Base-by-base conservation (phyloP, 768 basidiomycete genomes). In the Suillus cothurnatus region DNA sequence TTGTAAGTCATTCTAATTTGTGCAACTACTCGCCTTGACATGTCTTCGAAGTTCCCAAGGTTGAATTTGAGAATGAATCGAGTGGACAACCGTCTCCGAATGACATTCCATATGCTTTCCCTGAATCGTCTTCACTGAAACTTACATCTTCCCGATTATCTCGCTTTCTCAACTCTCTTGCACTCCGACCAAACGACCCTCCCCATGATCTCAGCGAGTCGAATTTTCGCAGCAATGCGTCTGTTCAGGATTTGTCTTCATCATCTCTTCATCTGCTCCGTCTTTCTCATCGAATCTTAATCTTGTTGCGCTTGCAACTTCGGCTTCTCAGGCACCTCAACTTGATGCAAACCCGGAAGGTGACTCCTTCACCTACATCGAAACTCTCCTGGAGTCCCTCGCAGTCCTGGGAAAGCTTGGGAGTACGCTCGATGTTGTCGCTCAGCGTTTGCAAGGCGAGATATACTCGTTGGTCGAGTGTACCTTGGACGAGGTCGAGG, bases 351-450 rank as follows among this genome's bases (percentile, higher is more conserved):
- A 95, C 71, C 95, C 96, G 5, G 97, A 99, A 78, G 84, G 88
- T 12, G 94, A 99, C 73, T 95, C 94, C 0, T 99, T 97, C 77
- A 78, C 88, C 5, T 99, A 98, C 72, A 90, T 99, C 69, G 97
- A 98, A 78, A 92, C 88, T 2, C 82, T 99, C 7, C 80, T 99
- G 9, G 97, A 99, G 76, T 92, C 95, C n/a, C 81, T 99, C 15
- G 91, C 95, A 17, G 90, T 95, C 2, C 81, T 99, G 17, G 97
- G 96, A 8, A 92, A 93, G 72, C 83, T 99, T 3, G 94, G 93
- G 3, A 87, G 80, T 62, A 93, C 89, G 6, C 80, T 99, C 19
- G 97, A 99, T 71, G 86, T 83, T 59, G 81, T 99, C 53, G 81
- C 88, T 6, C 95, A 98, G 74, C 87, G 95, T 60, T 79, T 97